Conservation (phyloP, 108 stramenopile genomes). For the Poteriospumella lacustris region DNA sequence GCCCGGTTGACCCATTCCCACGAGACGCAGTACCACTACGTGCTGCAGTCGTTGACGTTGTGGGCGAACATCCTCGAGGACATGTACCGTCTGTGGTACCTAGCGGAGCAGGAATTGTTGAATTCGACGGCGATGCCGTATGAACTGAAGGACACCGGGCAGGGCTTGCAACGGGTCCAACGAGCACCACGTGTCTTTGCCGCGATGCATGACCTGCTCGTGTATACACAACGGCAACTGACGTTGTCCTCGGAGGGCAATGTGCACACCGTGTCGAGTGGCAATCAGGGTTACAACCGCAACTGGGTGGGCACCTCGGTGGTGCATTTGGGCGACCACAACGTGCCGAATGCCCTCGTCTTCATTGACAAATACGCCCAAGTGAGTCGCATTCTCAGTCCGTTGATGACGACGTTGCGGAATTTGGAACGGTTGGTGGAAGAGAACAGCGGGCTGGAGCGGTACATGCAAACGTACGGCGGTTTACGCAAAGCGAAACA, state of each 20-base stretch:
- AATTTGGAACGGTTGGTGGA: constrained; percentile 52
- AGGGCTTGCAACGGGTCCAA: constrained; percentile 72
- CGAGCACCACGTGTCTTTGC: constrained; percentile 65
- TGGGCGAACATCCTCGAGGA: constrained; percentile 66
- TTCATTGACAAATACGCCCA: constrained; percentile 82
- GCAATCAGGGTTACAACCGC: constrained; percentile 46
- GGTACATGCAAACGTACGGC: constrained; percentile 60
- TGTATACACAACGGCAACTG: too few relatives aligned
- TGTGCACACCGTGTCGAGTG: too few relatives aligned
- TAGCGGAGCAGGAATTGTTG: constrained; percentile 71
- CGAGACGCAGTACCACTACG: constrained; percentile 71
- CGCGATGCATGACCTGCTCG: constrained; percentile 63
- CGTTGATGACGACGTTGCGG: constrained; percentile 63
- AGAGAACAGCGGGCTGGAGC: constrained; percentile 55
- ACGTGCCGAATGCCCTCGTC: constrained; percentile 72
- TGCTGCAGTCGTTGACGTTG: constrained; percentile 63
- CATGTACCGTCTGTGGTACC: constrained; percentile 73
- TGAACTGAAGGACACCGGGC: constrained; percentile 67
- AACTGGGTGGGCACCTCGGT: constrained; percentile 69
- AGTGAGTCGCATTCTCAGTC: constrained; percentile 71
- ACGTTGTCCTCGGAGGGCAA: too few relatives aligned
- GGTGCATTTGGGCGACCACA: constrained; percentile 76
- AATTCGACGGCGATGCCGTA: constrained; percentile 53
- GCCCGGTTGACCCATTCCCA: constrained; percentile 70
- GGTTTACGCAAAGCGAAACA: constrained; percentile 57